phyloP scores from a whole-genome alignment of 2,329 filamentous ascomycete species.

The Colletotrichum tabaci region DNA sequence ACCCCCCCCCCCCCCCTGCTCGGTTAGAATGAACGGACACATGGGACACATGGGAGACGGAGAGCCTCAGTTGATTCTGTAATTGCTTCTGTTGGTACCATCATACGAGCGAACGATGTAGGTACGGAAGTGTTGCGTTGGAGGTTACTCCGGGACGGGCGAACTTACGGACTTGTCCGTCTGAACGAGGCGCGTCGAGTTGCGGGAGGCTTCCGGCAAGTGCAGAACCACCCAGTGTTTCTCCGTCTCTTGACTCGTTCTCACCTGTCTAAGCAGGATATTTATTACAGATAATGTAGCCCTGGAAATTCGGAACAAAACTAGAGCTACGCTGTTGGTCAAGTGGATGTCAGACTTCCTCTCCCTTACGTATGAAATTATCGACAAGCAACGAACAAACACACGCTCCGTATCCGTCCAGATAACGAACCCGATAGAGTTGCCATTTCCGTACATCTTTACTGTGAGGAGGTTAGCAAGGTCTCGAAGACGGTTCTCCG shows the following conservation, averaged over 20 bases:
- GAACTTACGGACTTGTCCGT: slow-evolving; percentile 15
- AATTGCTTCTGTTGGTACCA: background rate
- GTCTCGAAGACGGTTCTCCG: background rate
- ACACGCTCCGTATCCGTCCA: too few relatives aligned
- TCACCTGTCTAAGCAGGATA: too few relatives aligned
- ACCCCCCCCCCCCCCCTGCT: background rate
- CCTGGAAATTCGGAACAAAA: too few relatives aligned
- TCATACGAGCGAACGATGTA: background rate
- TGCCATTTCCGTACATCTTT: background rate
- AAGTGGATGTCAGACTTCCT: too few relatives aligned
- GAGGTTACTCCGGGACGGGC: background rate
- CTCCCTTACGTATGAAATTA: too few relatives aligned
- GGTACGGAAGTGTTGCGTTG: background rate
- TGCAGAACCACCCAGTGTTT: slow-evolving; percentile 2
- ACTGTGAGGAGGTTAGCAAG: background rate
- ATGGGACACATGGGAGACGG: slow-evolving; percentile 4
- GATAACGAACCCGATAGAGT: background rate
- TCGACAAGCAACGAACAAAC: too few relatives aligned
- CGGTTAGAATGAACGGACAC: slow-evolving; percentile 10
- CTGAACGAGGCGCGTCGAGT: background rate
- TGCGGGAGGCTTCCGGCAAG: slow-evolving; percentile 2
- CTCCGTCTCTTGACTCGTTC: background rate
- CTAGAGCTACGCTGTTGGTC: too few relatives aligned
- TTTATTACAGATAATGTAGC: too few relatives aligned
- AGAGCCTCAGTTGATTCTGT: background rate